Evolutionary conservation across 352 stramenopile species (phyloP).

Genomic region (Pythium dissimile): DNA sequence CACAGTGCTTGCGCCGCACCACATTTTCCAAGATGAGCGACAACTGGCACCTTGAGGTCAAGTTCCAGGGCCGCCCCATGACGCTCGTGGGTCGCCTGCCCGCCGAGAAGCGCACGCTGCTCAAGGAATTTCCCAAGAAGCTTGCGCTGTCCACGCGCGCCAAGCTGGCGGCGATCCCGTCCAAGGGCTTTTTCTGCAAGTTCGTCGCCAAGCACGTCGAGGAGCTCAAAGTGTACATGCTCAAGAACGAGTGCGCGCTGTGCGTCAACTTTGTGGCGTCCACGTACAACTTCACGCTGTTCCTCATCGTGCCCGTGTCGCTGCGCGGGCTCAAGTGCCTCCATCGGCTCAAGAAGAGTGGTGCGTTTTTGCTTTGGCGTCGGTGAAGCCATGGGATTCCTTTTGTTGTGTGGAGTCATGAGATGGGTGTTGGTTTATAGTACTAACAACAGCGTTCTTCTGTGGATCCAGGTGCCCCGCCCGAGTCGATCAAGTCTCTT

Average conservation of each 20-base stretch:
- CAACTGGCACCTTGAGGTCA: slow-evolving; percentile 83
- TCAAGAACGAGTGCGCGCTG: slow-evolving; percentile 78
- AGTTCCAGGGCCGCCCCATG: slow-evolving; percentile 77
- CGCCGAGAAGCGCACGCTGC: slow-evolving; percentile 73
- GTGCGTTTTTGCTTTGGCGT: slow-evolving; percentile 32
- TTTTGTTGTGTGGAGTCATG: too few species aligned
- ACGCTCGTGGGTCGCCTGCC: slow-evolving; percentile 69
- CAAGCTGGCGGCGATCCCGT: slow-evolving; percentile 77
- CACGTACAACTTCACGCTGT: slow-evolving; percentile 86
- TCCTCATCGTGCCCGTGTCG: slow-evolving; percentile 63
- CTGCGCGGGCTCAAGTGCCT: slow-evolving; percentile 74
- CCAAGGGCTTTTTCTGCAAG: slow-evolving; percentile 88
- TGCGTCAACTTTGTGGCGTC: slow-evolving; percentile 79
- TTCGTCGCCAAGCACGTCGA: slow-evolving; percentile 83
- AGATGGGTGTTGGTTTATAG: too few species aligned
- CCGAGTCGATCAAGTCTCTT: slow-evolving; percentile 81
- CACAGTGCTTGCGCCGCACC: background rate
- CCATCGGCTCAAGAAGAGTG: slow-evolving; percentile 73
- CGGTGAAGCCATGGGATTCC: too few species aligned
- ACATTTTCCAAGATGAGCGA: slow-evolving; percentile 50
- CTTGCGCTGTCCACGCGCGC: slow-evolving; percentile 72
- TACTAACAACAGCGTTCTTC: background rate
- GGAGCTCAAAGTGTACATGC: slow-evolving; percentile 88
- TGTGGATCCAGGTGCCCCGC: slow-evolving; percentile 50
- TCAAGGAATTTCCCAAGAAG: slow-evolving; percentile 75